Evolutionary conservation across 2,329 filamentous ascomycete species (phyloP).

Genomic region (Nothophaeocryptopus gaeumannii): DNA sequence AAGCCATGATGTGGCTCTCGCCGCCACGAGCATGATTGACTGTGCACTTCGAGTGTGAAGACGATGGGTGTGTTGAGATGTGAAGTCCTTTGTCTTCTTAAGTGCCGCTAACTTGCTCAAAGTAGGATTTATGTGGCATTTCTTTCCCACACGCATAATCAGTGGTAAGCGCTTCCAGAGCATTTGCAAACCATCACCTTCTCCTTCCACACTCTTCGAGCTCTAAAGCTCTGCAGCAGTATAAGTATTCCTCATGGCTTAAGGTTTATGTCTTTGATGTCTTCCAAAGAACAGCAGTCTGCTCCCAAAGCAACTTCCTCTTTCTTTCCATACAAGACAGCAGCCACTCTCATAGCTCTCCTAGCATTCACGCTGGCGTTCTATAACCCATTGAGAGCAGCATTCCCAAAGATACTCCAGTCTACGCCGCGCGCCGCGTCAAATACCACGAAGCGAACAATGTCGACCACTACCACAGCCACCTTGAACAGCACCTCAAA

Average conservation of each 20-base stretch:
- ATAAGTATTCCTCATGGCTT: conserved; percentile 15
- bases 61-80: no score
- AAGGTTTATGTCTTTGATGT: conserved; percentile 22
- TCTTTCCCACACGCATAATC: neutral
- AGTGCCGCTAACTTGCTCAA: no score
- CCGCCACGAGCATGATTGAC: no score
- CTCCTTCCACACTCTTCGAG: conserved; percentile 12
- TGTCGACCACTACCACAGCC: conserved; percentile 39
- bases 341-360: conserved; percentile 33
- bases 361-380: conserved; percentile 48
- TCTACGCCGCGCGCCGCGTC: neutral
- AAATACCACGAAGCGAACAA: conserved; percentile 32
- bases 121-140: no score
- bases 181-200: conserved; percentile 9
- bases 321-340: conserved; percentile 26
- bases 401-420: conserved; percentile 31
- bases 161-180: conserved; percentile 11
- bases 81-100: no score
- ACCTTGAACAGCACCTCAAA: conserved; percentile 23
- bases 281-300: conserved; percentile 21
- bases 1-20: no score
- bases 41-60: no score
- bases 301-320: neutral
- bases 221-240: conserved; percentile 11
- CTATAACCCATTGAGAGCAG: conserved; percentile 39